These are phyloP conservation scores for Fraxinus excelsior DNA, from an alignment of 257 asterid species.

Conservation along the genomic window DNA sequence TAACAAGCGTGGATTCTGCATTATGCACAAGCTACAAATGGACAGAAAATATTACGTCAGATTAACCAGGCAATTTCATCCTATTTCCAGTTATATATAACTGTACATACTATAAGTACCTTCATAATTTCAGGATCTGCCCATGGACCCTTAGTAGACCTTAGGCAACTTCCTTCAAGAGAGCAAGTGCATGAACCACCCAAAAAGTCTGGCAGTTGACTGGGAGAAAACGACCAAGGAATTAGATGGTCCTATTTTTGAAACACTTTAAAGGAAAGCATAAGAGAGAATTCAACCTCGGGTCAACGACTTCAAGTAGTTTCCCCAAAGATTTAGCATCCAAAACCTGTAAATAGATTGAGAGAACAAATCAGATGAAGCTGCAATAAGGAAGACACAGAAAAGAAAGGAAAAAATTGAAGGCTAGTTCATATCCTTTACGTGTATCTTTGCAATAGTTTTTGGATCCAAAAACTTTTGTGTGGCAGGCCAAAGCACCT, in stretches of 20 bases:
- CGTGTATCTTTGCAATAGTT: conserved; percentile 80
- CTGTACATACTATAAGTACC: conserved; percentile 42
- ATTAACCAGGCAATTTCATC: conserved; percentile 14
- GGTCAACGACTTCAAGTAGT: conserved; percentile 73
- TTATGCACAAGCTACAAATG: conserved; percentile 60
- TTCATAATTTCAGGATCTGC: conserved; percentile 85
- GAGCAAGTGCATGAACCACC: conserved; percentile 90
- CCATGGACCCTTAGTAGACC: conserved; percentile 94
- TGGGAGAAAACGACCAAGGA: conserved; percentile 30
- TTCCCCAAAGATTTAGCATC: conserved; percentile 75
- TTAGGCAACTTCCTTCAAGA: conserved; percentile 86
- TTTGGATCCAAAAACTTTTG: conserved; percentile 82
- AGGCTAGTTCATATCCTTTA: conserved; percentile 26
- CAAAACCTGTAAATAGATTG: conserved; percentile 56
- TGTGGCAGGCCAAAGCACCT: conserved; percentile 95
- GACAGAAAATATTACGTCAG: conserved; percentile 22
- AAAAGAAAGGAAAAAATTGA: not conserved
- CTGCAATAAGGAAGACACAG: not conserved
- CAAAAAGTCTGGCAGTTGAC: conserved; percentile 89
- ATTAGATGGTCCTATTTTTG: conserved; percentile 26
- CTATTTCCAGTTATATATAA: conserved; percentile 2
- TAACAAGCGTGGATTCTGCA: conserved; percentile 49
- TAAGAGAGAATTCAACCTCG: conserved; percentile 54
- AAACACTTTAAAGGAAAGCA: conserved; percentile 5
- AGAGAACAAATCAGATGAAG: conserved; percentile 23